Base-by-base conservation (phyloP, 2,329 filamentous ascomycete genomes). In the Pezicula neosporulosa region DNA sequence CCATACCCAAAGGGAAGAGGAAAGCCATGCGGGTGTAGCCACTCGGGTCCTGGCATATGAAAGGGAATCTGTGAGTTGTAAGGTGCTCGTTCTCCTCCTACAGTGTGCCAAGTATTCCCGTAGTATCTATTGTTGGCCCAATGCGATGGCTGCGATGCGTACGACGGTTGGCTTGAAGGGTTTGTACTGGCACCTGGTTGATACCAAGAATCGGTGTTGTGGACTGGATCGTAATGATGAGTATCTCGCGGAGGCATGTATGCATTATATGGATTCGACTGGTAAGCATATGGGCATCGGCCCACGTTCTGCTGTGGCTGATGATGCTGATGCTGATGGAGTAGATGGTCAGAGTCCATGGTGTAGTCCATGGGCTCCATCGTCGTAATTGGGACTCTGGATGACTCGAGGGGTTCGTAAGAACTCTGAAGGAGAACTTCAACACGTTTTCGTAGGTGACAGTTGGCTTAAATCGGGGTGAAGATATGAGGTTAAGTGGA, bases 181-280 rank as follows among this genome's bases (percentile, higher is more conserved):
- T 13, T 19, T 42, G 39, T 42, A 24, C 39, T 12, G 18, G 39
- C 24, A 24, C 39, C 39, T 16, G 24, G 39, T 19, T 42, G 44
- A 21, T 46, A 49, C 57, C 55, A 57, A 12, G 47, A 27, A 37
- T 51, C 52, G 9, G 53, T 44, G 41, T 57, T 55, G 28, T 63
- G 57, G 18, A 63, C 60, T 4, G 61, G 62, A 47, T 65, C 60
- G 49, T 63, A 63, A 42, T 56, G 60, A 42, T 56, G 57, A 27
- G 49, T 51, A 16, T 62, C 60, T 13, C 59, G 56, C 47, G 50
- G 24, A 35, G 44, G 15, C 19, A 30, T 47, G 55, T 35, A 19
- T 16, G 51, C 39, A 24, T 38, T 13, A 33, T 48, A 54, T n/a
- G 33, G n/a, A 43, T 46, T 50, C 30, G 50, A 27, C 6, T 24